A percentile compares a stretch with the other conserved stretches of the same genome.
Evolutionary conservation across 257 asterid genomes (phyloP).

Genomic region (Hygrophila difformis): DNA sequence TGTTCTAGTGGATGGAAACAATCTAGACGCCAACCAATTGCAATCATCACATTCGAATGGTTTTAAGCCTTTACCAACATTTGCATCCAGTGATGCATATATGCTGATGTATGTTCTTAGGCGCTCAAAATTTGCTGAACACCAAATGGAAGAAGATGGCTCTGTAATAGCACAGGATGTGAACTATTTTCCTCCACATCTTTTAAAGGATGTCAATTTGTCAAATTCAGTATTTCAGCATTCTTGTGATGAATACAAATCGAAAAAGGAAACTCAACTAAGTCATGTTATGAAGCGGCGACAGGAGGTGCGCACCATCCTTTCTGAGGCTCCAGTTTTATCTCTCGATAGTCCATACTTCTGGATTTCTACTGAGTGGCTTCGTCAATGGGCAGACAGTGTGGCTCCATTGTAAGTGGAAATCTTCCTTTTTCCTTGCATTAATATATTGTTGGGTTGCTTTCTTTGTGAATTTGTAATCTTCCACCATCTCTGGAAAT

Average conservation of each 20-base stretch:
- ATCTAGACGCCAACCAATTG: conserved; percentile 23
- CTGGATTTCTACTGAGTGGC: conserved; percentile 95
- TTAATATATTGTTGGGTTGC: conserved; percentile 7
- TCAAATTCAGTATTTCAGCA: conserved; percentile 42
- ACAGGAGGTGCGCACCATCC: conserved; percentile 79
- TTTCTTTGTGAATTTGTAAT: conserved; percentile 5
- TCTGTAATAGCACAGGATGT: conserved; percentile 20
- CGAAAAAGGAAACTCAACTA: conserved; percentile 52
- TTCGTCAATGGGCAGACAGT: conserved; percentile 94
- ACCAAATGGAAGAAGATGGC: conserved; percentile 31
- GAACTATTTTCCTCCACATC: conserved; percentile 60
- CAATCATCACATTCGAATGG: conserved; percentile 35
- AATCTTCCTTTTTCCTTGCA: conserved; percentile 8
- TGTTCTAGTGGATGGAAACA: conserved; percentile 31
- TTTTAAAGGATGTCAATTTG: conserved; percentile 49
- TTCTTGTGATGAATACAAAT: conserved; percentile 62
- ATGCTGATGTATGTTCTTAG: conserved; percentile 85
- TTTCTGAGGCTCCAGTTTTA: conserved; percentile 74
- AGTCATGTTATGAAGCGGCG: conserved; percentile 54
- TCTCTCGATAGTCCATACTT: conserved; percentile 54
- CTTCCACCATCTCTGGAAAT: conserved; percentile 1
- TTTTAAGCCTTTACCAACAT: conserved; percentile 36
- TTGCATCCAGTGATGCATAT: conserved; percentile 91
- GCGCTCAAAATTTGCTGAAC: conserved; percentile 25
- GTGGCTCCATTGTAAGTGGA: conserved; percentile 54